Base-by-base conservation (phyloP, 139 green algal genomes). In the Chlorella sorokiniana region DNA sequence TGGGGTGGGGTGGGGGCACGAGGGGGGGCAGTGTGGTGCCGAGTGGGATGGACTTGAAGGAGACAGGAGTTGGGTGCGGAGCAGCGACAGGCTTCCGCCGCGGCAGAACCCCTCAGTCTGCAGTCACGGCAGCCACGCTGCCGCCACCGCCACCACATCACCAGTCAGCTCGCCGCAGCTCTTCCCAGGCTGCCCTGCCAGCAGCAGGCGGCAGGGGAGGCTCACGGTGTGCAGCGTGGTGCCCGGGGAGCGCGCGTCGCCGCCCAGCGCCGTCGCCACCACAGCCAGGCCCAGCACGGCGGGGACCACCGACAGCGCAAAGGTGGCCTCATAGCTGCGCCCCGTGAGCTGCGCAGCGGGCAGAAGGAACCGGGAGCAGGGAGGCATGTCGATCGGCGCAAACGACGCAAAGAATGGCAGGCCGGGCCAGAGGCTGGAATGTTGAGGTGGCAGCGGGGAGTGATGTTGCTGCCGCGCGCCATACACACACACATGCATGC, bases 311-410 rank as follows among this genome's bases (percentile, higher is more conserved):
- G 93, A 87, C 35, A 93, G 80, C 1, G 89, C 83, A 81, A 97
- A 97, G 25, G 92, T 96, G 45, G 83, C 35, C 6, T 90, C 83
- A 81, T 95, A 96, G 84, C 90, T 94, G 5, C 88, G 81, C 4
- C 90, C 89, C 3, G 89, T 92, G 51, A 89, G 44, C 22, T 83
- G 74, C n/a, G n/a, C n/a, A n/a, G n/a, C n/a, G n/a, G n/a, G n/a
- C 56, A 65, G 23, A 29, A 65, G 16, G 48, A 41, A 37, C 20
- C 16, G 16, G 25, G 25, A 69, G 25, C n/a, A 18, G 62, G 11
- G 16, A 35, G 20, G 62, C 62, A 38, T 69, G 62, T 18, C 25
- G 29, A 38, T 69, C 11, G 62, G 62, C 62, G 62, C 20, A 20
- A 37, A 33, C 29, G 22, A 69, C 20, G 29, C 29, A n/a, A 33